Conservation (phyloP, 257 asterid genomes). For the Plantago major region DNA sequence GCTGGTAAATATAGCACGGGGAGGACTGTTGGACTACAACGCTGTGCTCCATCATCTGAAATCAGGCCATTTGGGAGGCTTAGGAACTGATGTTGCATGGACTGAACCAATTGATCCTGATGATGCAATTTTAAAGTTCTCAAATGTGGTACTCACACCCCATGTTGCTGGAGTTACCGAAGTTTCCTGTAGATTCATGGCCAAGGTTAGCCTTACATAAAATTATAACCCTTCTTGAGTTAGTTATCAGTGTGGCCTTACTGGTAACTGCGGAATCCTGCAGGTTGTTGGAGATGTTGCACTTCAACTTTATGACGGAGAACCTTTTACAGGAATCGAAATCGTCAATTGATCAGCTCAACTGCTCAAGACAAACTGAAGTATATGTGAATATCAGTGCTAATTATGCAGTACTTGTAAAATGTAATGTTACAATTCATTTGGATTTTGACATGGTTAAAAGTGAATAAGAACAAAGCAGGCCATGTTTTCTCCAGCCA, state of each 20-base stretch:
- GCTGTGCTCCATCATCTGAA: slow-evolving; percentile 63
- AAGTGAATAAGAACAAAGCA: neutral
- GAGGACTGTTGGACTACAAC: slow-evolving; percentile 76
- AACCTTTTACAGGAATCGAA: slow-evolving; percentile 56
- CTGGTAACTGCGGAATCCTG: slow-evolving; percentile 13
- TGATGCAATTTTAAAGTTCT: slow-evolving; percentile 64
- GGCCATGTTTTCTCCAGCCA: slow-evolving; percentile 9
- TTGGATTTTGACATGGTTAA: neutral
- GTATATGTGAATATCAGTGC: too few species aligned
- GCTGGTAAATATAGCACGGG: slow-evolving; percentile 79
- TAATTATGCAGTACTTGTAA: too few species aligned
- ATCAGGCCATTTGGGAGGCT: slow-evolving; percentile 88
- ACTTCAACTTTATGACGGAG: slow-evolving; percentile 59
- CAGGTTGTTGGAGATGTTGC: slow-evolving; percentile 89
- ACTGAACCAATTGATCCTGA: slow-evolving; percentile 91
- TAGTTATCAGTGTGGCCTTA: too few species aligned
- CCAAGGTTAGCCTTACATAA: slow-evolving; percentile 51
- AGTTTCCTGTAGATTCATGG: slow-evolving; percentile 70
- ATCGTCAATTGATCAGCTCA: slow-evolving; percentile 33
- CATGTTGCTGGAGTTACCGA: slow-evolving; percentile 95
- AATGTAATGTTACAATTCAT: neutral
- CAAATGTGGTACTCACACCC: slow-evolving; percentile 81
- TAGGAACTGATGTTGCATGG: slow-evolving; percentile 98
- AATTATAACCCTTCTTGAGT: too few species aligned
- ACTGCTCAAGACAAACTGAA: too few species aligned